phyloP scores from a whole-genome alignment of 176 grass and related monocot species.

The Triticum timopheevii region DNA sequence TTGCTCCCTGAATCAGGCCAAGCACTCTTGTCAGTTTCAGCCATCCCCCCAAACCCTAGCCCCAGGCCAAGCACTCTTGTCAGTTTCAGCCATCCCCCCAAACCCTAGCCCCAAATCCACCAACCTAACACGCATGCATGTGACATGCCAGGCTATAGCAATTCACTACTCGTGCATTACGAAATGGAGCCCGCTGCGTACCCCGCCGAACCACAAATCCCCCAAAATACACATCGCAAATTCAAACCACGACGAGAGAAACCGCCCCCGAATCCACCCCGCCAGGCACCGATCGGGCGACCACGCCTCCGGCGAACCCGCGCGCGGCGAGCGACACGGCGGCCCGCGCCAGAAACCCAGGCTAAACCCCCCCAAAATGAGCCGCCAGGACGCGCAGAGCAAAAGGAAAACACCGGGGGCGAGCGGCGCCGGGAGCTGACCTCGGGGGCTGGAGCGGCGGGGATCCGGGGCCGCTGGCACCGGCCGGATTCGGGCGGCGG shows the following conservation, averaged over 20 bases:
- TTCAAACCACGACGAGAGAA: slow-evolving; percentile 1
- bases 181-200: slow-evolving; percentile 9
- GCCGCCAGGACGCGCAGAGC: background rate
- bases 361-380: slow-evolving; percentile 35
- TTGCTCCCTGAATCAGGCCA: slow-evolving; percentile 31
- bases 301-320: slow-evolving; percentile 11
- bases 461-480: background rate
- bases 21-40: background rate
- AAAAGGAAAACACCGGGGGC: background rate
- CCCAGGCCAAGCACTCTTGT: background rate
- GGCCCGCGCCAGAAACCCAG: background rate
- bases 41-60: slow-evolving; percentile 51
- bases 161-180: slow-evolving; percentile 13
- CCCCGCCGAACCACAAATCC: background rate
- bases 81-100: slow-evolving; percentile 30
- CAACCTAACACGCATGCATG: background rate
- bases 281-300: slow-evolving; percentile 2
- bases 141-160: background rate
- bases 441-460: slow-evolving; percentile 9
- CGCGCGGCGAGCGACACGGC: background rate
- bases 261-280: slow-evolving; percentile 4
- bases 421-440: slow-evolving; percentile 23
- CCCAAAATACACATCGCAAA: background rate
- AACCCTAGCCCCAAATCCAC: slow-evolving; percentile 55
- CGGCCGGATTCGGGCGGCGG: slow-evolving; percentile 37